Base-by-base conservation (phyloP, 2,329 filamentous ascomycete species). In the Lasiodiplodia gonubiensis region DNA sequence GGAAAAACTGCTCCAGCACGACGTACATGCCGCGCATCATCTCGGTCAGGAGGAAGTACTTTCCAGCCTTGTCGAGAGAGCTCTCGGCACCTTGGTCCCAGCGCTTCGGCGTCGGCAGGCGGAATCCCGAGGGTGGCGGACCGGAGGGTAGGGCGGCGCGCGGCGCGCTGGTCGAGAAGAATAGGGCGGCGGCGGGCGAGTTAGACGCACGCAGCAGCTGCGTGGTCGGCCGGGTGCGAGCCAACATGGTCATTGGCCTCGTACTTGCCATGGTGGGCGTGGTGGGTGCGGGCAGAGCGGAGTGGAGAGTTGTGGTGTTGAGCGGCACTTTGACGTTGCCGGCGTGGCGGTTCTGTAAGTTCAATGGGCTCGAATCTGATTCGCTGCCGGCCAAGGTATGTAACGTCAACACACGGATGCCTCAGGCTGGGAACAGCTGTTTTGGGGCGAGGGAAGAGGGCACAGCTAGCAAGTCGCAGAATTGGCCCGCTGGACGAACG, bases 21-120 rank as follows among this genome's bases (percentile, higher is more conserved):
- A 99, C 90, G 78, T 97, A 99, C 95, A 99, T 98, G 81, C 95
- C 95, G 77, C 95, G 89, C 80, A 92, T 87, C 91, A 98, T 95
- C 86, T 99, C 95, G 65, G 92, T 90, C 86, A 98, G 84, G 78
- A 99, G 87, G 83, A 99, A 99, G 86, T 93, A 98, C 79, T 94
- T 95, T 74, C 92, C 93, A 70, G 93, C 86, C 80, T 90, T 91
- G 82, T 97, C 93, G 73, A 96, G 83, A 42, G 91, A 88, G 71
- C 86, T 88, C 79, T 97, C 93, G 70, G 87, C 85, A 71, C 89
- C 86, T 80, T 96, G 88, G 72, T 96, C 89, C 93, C 93, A 98
- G 82, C 88, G 83, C 78, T 89, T 86, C 63, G 87, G 89, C 70
- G 85, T 86, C 75, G 89, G 87, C 74, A 94, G 85, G 73, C 95